A percentile compares a stretch with the other conserved stretches of the same genome.
Evolutionary conservation across 2,329 filamentous ascomycete genomes (phyloP).

Genomic region (Colletotrichum cuscutae): DNA sequence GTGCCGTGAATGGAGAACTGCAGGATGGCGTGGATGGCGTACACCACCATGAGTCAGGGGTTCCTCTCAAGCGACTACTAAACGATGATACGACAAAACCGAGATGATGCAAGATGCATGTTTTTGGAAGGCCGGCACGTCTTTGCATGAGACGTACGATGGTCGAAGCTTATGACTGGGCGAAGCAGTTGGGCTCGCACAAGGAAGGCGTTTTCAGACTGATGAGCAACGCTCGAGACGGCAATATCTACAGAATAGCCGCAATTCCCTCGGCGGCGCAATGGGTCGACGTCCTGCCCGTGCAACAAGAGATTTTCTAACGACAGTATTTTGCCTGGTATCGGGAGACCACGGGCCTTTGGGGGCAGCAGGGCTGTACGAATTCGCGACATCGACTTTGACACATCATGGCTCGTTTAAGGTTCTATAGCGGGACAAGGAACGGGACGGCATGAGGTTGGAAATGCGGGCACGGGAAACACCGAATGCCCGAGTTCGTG

Average conservation of each 20-base stretch:
- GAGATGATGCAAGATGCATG: not conserved
- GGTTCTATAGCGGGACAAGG: not conserved
- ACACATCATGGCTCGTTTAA: not conserved
- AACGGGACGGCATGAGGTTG: not conserved
- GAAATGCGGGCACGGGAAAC: not conserved
- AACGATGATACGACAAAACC: slow-evolving; percentile 20
- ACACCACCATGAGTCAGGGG: not conserved
- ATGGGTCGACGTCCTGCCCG: not conserved
- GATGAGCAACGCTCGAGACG: not conserved
- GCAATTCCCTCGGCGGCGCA: not conserved
- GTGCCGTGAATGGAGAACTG: not conserved
- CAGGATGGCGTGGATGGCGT: not conserved
- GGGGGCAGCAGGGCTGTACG: not conserved
- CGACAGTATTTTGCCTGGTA: not conserved
- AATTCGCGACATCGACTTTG: not conserved
- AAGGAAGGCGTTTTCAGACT: not conserved
- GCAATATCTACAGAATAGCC: not conserved
- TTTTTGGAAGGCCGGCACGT: not conserved
- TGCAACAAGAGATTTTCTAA: not conserved
- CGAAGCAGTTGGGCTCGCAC: not conserved
- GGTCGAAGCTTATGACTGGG: not conserved
- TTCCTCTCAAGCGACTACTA: slow-evolving; percentile 12
- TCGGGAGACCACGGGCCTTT: not conserved
- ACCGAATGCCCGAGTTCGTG: not conserved
- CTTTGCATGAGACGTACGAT: not conserved